Conservation (phyloP, 441 rosid species). For the Melastoma candidum region DNA sequence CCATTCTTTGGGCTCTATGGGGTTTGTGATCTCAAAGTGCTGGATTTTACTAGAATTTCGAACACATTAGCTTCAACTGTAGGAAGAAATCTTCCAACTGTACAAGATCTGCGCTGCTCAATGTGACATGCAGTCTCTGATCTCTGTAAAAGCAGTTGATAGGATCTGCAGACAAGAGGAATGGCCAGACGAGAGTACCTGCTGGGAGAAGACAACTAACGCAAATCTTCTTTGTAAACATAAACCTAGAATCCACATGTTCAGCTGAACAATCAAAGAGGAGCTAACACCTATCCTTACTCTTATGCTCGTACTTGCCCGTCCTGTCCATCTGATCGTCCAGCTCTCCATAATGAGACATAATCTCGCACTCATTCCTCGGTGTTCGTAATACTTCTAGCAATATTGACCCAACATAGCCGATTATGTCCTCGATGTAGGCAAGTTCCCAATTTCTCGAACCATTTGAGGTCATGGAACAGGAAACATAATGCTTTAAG, state of each 20-base stretch:
- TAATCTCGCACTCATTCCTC: slow-evolving; percentile 12
- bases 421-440: slow-evolving; percentile 38
- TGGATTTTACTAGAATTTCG: no score
- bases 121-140: no score
- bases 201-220: no score
- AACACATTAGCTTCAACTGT: no score
- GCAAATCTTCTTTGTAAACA: no score
- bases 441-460: slow-evolving; percentile 43
- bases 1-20: no score
- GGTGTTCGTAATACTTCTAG: slow-evolving; percentile 15
- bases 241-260: slow-evolving; percentile 29
- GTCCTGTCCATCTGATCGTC: slow-evolving; percentile 24
- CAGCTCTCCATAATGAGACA: slow-evolving; percentile 25
- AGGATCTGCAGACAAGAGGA: no score
- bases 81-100: no score
- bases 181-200: no score
- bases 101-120: no score
- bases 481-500: slow-evolving; percentile 10
- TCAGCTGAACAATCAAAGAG: slow-evolving; percentile 54
- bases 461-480: slow-evolving; percentile 19
- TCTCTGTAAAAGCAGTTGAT: no score
- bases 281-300: slow-evolving; percentile 33
- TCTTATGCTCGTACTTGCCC: slow-evolving; percentile 20
- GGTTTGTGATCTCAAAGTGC: no score
- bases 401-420: slow-evolving; percentile 25